Percentiles rank a stretch among this genome's conserved stretches.
Conservation (phyloP, 345 rosid species). For the Raphanus sativus region DNA sequence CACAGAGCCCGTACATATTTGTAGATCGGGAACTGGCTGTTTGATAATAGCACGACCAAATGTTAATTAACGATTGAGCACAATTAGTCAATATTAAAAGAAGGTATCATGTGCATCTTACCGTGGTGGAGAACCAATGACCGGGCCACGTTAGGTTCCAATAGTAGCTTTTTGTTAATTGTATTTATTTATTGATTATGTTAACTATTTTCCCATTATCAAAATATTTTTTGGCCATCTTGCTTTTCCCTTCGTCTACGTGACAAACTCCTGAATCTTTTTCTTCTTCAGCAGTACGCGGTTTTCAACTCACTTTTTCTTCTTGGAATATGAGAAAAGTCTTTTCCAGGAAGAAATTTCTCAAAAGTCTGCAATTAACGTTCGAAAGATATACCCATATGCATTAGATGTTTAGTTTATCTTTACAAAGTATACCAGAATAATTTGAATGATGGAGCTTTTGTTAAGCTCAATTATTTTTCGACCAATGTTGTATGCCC, state of each 20-base stretch:
- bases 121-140: conserved; percentile 45
- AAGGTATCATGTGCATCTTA: conserved; percentile 43
- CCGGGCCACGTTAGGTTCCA: conserved; percentile 33
- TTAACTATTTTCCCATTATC: conserved; percentile 2
- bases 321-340: conserved; percentile 15
- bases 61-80: neutral
- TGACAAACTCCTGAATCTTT: conserved; percentile 36
- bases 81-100: conserved; percentile 26
- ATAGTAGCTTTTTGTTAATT: neutral
- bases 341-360: neutral
- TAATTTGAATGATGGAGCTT: conserved; percentile 1
- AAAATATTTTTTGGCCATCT: conserved; percentile 32
- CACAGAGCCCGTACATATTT: neutral
- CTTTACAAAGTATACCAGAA: conserved; percentile 2
- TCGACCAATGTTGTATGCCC: neutral
- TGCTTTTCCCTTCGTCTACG: conserved; percentile 33
- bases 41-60: neutral
- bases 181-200: neutral
- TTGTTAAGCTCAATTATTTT: neutral
- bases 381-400: neutral
- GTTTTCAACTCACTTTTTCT: conserved; percentile 19
- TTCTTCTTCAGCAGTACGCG: conserved; percentile 19
- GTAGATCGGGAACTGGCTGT: neutral
- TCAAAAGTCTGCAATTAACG: neutral
- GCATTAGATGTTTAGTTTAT: neutral